Percentiles rank a stretch among this genome's conserved stretches.
Evolutionary conservation across 2,329 filamentous ascomycete species (phyloP).

Genomic region (Aspergillus sp.): DNA sequence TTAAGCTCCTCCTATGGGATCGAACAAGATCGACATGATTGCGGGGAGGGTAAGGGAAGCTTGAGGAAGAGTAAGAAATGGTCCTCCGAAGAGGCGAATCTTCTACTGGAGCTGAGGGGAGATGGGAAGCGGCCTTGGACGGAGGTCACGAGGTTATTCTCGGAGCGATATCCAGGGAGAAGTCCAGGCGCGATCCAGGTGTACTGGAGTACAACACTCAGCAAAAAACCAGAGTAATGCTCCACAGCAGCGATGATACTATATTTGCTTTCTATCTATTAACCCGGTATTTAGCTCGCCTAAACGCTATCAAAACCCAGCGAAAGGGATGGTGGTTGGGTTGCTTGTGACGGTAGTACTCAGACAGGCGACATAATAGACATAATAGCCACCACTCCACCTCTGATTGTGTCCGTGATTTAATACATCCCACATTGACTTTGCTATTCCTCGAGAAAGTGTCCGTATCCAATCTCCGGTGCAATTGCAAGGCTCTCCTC

Average conservation of each 20-base stretch:
- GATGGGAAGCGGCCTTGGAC: slow-evolving; percentile 1
- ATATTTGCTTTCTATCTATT: too few species aligned
- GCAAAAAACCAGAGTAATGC: neutral
- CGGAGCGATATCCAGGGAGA: slow-evolving; percentile 8
- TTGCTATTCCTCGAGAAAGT: neutral
- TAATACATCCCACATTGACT: neutral
- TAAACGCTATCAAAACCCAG: too few species aligned
- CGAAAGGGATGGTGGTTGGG: too few species aligned
- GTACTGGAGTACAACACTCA: slow-evolving; percentile 10
- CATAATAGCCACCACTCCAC: too few species aligned
- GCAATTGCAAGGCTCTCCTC: slow-evolving; percentile 6
- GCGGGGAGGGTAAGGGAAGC: neutral
- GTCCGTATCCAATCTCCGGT: slow-evolving; percentile 8
- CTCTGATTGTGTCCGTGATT: too few species aligned
- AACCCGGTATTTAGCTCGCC: too few species aligned
- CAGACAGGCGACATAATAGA: too few species aligned
- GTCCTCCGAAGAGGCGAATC: slow-evolving; percentile 5
- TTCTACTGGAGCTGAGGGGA: slow-evolving; percentile 4
- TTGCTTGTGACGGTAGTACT: too few species aligned
- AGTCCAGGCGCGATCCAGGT: slow-evolving; percentile 10
- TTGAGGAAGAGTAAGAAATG: slow-evolving; percentile 4
- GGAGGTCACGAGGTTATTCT: slow-evolving; percentile 7
- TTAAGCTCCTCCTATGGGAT: neutral
- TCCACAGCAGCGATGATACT: too few species aligned
- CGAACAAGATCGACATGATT: neutral